Base-by-base conservation (phyloP, 2,329 filamentous ascomycete genomes). In the Sporothrix variecibatus region DNA sequence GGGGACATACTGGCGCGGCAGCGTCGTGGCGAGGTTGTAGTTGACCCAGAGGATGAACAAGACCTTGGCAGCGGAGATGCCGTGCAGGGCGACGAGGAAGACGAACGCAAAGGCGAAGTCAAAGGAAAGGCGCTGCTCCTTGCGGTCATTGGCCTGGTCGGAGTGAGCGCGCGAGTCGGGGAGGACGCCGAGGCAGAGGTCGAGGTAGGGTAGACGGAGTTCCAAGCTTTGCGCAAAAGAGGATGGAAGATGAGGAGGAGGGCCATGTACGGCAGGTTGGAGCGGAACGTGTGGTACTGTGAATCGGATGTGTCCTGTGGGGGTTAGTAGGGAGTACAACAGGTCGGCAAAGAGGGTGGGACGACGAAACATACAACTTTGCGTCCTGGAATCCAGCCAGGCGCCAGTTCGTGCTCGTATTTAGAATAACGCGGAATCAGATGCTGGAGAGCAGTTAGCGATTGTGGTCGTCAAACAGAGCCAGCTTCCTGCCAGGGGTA, bases 381-480 rank as follows among this genome's bases (percentile, higher is more conserved):
- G 75, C 95, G 92, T 34, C 95, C 95, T 8, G 92, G 93, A 74
- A 99, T 93, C 96, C 96, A 99, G 78, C 96, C 97, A 9, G 90
- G 87, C 1, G 90, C 91, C 20, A 99, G 88, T 53, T 91, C 85
- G 75, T 86, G 85, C 75, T 92, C 87, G 80, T 91, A 98, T 78
- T 91, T 93, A 74, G 87, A 81, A 81, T 96, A 99, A 77, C 93
- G 91, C 5, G 94, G 93, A 81, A 81, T 98, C 92, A 49, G 90
- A 91, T 75, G 92, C 94, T 97, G 80, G 38, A 26, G n/a, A 64
- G 34, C 26, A n/a, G 60, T 43, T 12, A 40, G 60, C 60, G 6
- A 11, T n/a, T 38, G 31, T 17, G 43, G 23, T n/a, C n/a, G 2
- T 40, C 38, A 23, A n/a, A 15, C 8, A 20, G 20, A 15, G n/a